Conservation (phyloP, 2,329 filamentous ascomycete species). For the Elsinoe fawcettii region DNA sequence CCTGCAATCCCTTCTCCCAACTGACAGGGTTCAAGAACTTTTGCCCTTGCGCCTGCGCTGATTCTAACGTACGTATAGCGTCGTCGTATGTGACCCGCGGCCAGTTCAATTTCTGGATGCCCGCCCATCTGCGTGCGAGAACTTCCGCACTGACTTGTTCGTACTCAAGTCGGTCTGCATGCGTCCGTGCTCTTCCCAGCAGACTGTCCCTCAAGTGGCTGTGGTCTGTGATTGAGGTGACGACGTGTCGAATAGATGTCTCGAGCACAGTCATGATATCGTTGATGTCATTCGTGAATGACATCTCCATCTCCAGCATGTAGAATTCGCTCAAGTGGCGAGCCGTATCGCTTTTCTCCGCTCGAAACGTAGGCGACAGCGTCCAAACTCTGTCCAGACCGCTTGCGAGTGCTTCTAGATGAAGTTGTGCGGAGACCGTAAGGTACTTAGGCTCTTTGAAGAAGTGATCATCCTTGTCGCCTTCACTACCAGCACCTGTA, state of each 20-base stretch:
- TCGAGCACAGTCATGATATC: slow-evolving; percentile 75
- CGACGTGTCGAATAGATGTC: slow-evolving; percentile 59
- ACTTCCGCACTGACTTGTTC: slow-evolving; percentile 39
- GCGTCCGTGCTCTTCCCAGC: slow-evolving; percentile 24
- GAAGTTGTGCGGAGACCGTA: slow-evolving; percentile 89
- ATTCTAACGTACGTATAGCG: slow-evolving; percentile 62
- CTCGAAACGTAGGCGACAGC: slow-evolving; percentile 85
- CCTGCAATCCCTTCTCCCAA: slow-evolving; percentile 70
- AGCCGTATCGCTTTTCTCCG: slow-evolving; percentile 86
- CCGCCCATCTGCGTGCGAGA: slow-evolving; percentile 64
- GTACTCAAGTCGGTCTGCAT: background rate
- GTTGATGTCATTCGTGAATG: slow-evolving; percentile 63
- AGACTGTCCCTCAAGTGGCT: slow-evolving; percentile 49
- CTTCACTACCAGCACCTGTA: slow-evolving; percentile 32
- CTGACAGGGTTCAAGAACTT: slow-evolving; percentile 60
- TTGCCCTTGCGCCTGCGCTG: slow-evolving; percentile 35
- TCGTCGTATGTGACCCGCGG: slow-evolving; percentile 74
- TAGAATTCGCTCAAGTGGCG: slow-evolving; percentile 96
- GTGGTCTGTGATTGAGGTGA: slow-evolving; percentile 24
- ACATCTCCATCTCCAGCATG: slow-evolving; percentile 91
- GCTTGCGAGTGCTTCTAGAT: slow-evolving; percentile 85
- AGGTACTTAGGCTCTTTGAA: slow-evolving; percentile 87
- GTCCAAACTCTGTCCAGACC: slow-evolving; percentile 89
- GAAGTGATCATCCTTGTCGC: slow-evolving; percentile 44
- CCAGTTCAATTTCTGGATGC: slow-evolving; percentile 66